Percentiles rank a stretch among this genome's conserved stretches.
These are phyloP conservation scores for Agarophyton chilense DNA, from an alignment of 23 red algal genomes.

Conservation along the genomic window DNA sequence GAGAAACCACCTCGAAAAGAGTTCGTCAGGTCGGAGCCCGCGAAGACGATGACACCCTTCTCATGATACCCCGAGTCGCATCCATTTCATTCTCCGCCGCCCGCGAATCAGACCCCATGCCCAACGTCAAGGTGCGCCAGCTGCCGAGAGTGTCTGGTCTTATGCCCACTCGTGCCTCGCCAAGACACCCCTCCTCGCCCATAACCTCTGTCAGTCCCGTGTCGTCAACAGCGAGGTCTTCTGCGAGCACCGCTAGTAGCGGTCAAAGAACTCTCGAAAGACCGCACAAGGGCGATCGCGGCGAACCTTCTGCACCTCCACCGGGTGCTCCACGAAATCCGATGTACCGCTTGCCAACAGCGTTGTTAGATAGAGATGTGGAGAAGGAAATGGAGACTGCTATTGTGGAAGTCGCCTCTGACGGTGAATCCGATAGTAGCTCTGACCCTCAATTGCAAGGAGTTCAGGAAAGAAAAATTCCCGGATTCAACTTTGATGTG, in stretches of 20 bases:
- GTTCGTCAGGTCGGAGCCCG: slow-evolving; percentile 44
- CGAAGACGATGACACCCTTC: slow-evolving; percentile 46
- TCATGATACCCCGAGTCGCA: slow-evolving; percentile 21
- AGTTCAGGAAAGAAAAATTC: not conserved
- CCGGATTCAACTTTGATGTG: slow-evolving; percentile 29
- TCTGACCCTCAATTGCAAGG: not conserved
- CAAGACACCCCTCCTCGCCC: not conserved
- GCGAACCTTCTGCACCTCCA: not conserved
- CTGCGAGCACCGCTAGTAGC: not conserved
- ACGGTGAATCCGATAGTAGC: slow-evolving; percentile 24
- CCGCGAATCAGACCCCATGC: not conserved
- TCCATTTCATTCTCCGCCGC: slow-evolving; percentile 33
- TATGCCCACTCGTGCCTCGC: slow-evolving; percentile 53
- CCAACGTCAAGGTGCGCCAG: slow-evolving; percentile 8
- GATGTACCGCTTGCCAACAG: slow-evolving; percentile 35
- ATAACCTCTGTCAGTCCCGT: not conserved
- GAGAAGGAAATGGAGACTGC: slow-evolving; percentile 49
- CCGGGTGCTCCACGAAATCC: not conserved
- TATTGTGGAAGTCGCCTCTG: slow-evolving; percentile 49
- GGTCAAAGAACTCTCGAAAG: not conserved
- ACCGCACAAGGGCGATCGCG: not conserved
- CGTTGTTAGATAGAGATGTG: slow-evolving; percentile 24
- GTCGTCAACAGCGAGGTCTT: not conserved
- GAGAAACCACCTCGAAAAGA: not conserved
- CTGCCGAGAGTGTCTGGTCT: slow-evolving; percentile 21